These are phyloP conservation scores for Colletotrichum trifolii DNA, from an alignment of 2,329 filamentous ascomycete species.

Conservation along the genomic window DNA sequence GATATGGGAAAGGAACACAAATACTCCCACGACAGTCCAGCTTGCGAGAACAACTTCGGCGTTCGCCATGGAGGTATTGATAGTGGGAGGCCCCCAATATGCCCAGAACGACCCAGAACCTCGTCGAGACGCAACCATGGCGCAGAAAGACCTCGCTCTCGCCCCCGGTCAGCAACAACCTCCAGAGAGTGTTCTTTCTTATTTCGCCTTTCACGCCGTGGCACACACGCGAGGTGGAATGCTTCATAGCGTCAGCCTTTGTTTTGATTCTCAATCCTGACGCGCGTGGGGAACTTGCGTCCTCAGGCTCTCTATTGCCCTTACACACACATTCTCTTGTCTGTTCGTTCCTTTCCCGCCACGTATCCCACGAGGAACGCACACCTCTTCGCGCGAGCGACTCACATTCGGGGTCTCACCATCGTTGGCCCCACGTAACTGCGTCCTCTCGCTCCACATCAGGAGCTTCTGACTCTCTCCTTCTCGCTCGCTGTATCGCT, in stretches of 20 bases:
- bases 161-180: neutral
- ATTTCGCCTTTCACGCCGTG: conserved; percentile 5
- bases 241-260: conserved; percentile 5
- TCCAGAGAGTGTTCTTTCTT: conserved; percentile 10
- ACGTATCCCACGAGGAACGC: conserved; percentile 33
- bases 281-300: conserved; percentile 12
- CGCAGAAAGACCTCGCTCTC: no score
- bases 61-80: no score
- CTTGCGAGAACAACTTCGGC: no score
- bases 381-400: conserved; percentile 25
- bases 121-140: no score
- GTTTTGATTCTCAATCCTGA: conserved; percentile 13
- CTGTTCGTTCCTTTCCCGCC: conserved; percentile 9
- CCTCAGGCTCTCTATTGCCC: neutral
- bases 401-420: conserved; percentile 21
- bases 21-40: no score
- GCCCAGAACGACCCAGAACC: neutral
- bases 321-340: conserved; percentile 1
- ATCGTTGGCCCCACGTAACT: conserved; percentile 19
- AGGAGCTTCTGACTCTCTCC: conserved; percentile 3
- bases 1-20: no score
- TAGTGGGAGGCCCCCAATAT: no score
- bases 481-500: neutral
- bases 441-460: conserved; percentile 1
- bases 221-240: conserved; percentile 22